Percentiles rank a stretch among this genome's conserved stretches.
Conservation (phyloP, 1,284 basidiomycete species). For the Rhodotorula sp. region DNA sequence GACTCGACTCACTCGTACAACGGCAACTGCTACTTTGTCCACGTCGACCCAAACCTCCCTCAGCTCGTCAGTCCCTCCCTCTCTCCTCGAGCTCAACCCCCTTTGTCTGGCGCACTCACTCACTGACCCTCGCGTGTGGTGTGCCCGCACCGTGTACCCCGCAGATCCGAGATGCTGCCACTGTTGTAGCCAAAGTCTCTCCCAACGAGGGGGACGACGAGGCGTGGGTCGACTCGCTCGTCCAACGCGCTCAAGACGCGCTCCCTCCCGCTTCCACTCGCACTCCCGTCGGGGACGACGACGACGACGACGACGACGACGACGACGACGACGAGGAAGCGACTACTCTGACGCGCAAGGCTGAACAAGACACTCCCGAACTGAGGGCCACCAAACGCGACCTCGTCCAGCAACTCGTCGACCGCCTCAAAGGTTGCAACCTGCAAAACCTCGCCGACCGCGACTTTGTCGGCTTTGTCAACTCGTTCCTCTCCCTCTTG, state of each 20-base stretch:
- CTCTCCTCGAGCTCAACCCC: not conserved
- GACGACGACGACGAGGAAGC: conserved; percentile 12
- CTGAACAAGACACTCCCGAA: conserved; percentile 18
- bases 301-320: conserved; percentile 10
- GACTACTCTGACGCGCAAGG: not conserved
- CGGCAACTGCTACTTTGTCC: conserved; percentile 35
- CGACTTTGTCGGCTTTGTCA: conserved; percentile 42
- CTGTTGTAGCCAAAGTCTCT: conserved; percentile 22
- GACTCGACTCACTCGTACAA: conserved; percentile 30
- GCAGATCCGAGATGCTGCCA: conserved; percentile 28
- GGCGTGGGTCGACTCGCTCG: conserved; percentile 20
- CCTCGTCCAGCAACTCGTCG: conserved; percentile 19
- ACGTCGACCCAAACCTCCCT: conserved; percentile 35
- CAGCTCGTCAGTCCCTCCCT: conserved; percentile 18
- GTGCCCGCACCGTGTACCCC: not conserved
- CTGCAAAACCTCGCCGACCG: conserved; percentile 34
- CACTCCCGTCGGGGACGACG: not conserved
- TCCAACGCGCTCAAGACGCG: conserved; percentile 18
- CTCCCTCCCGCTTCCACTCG: conserved; percentile 5
- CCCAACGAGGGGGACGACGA: conserved; percentile 16
- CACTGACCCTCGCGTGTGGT: not conserved
- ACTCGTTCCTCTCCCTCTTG: conserved; percentile 31
- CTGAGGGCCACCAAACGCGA: conserved; percentile 18
- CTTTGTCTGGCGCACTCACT: not conserved
- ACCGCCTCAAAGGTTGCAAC: conserved; percentile 29